These are phyloP conservation scores for Spathaspora hagerdaliae DNA, from an alignment of 805 yeast species.

Conservation along the genomic window DNA sequence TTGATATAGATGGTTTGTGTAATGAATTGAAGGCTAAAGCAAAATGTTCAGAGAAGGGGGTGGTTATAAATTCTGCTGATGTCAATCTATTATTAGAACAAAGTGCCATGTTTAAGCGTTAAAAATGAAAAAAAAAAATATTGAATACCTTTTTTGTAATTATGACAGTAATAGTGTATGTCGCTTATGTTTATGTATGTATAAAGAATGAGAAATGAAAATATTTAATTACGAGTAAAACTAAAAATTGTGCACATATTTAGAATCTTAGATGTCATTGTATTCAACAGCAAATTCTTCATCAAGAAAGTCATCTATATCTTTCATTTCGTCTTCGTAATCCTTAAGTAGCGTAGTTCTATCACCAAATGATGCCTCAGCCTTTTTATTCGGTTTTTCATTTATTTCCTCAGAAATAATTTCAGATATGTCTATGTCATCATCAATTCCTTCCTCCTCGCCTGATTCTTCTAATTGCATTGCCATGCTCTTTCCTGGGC, in stretches of 20 bases:
- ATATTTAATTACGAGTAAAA: neutral
- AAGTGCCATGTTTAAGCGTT: constrained; percentile 3
- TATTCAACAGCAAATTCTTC: constrained; percentile 38
- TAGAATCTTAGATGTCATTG: constrained; percentile 15
- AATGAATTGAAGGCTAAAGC: constrained; percentile 86
- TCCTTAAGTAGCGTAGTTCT: too few species aligned
- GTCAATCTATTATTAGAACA: constrained; percentile 54
- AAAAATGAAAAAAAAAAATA: too few species aligned
- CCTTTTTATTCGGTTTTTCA: too few species aligned
- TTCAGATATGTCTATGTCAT: too few species aligned
- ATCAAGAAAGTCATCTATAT: constrained; percentile 32
- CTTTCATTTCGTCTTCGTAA: constrained; percentile 14
- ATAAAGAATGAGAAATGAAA: neutral
- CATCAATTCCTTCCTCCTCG: too few species aligned
- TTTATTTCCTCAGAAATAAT: too few species aligned
- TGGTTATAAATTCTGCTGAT: constrained; percentile 76
- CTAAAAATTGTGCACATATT: neutral
- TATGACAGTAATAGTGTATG: neutral
- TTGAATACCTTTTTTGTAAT: too few species aligned
- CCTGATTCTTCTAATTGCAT: too few species aligned
- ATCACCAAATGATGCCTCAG: too few species aligned
- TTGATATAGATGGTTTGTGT: constrained; percentile 94
- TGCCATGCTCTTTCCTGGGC: too few species aligned
- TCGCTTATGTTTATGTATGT: neutral
- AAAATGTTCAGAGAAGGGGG: constrained; percentile 91